phyloP scores from a whole-genome alignment of 78 protist genomes.

The Chrysochromulina tobinii region DNA sequence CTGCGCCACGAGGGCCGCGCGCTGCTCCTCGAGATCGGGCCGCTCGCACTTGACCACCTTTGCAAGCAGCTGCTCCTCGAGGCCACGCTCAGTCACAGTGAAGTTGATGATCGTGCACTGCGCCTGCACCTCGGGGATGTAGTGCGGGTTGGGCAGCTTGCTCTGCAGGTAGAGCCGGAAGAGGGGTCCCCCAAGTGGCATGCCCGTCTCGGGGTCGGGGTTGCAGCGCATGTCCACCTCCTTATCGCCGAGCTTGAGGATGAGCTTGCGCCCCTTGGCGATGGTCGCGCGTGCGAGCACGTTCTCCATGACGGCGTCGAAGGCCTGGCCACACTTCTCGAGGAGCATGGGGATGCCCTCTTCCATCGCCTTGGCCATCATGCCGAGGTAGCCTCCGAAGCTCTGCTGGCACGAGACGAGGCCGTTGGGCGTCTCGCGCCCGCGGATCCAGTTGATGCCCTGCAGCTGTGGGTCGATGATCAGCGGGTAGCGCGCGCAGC shows the following conservation, averaged over 20 bases:
- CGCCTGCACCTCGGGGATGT: slow-evolving; percentile 84
- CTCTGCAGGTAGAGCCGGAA: slow-evolving; percentile 80
- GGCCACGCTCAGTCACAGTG: slow-evolving; percentile 82
- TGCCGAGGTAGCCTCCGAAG: slow-evolving; percentile 19
- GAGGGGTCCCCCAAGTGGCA: background rate
- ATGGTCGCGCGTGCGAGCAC: slow-evolving; percentile 50
- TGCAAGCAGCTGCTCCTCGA: slow-evolving; percentile 92
- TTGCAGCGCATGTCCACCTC: slow-evolving; percentile 52
- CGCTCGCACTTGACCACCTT: slow-evolving; percentile 80
- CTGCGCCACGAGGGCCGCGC: slow-evolving; percentile 49
- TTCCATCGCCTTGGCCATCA: slow-evolving; percentile 33
- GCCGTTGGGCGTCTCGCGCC: slow-evolving; percentile 34
- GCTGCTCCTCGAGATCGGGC: slow-evolving; percentile 77
- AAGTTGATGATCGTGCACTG: slow-evolving; percentile 87
- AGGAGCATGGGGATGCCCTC: slow-evolving; percentile 64
- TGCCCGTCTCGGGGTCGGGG: background rate
- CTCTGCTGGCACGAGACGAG: slow-evolving; percentile 7
- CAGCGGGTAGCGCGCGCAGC: slow-evolving; percentile 83
- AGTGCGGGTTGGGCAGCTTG: slow-evolving; percentile 84
- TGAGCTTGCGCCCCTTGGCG: slow-evolving; percentile 55
- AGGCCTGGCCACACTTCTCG: slow-evolving; percentile 56
- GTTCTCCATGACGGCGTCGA: slow-evolving; percentile 73
- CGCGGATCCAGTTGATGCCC: slow-evolving; percentile 59
- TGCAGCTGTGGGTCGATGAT: slow-evolving; percentile 91
- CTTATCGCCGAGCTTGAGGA: slow-evolving; percentile 53